These are phyloP conservation scores for Venturia nashicola DNA, from an alignment of 2,329 filamentous ascomycete genomes.

Conservation along the genomic window DNA sequence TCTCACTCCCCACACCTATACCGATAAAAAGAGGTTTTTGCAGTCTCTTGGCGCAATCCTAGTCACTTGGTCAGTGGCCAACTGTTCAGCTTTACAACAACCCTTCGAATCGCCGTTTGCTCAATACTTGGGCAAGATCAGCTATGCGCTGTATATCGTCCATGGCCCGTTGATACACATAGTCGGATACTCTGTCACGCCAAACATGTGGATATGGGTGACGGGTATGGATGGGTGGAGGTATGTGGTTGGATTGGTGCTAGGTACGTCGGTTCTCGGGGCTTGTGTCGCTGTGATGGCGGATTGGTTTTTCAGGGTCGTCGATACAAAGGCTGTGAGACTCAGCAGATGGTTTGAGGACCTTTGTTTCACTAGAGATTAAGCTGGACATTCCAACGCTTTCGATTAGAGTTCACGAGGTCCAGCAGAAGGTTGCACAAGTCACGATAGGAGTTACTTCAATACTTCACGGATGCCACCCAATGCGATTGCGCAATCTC, in stretches of 20 bases:
- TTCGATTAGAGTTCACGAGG: too few relatives aligned
- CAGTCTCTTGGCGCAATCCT: conserved; percentile 6
- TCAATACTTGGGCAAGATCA: conserved; percentile 35
- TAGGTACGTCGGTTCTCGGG: neutral
- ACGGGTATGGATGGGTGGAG: conserved; percentile 10
- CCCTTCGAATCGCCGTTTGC: conserved; percentile 29
- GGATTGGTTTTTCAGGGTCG: conserved; percentile 13
- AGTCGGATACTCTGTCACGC: conserved; percentile 12
- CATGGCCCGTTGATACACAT: conserved; percentile 18
- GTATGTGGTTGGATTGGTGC: conserved; percentile 1
- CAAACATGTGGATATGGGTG: conserved; percentile 10
- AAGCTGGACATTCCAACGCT: too few relatives aligned
- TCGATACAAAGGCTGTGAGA: conserved; percentile 12
- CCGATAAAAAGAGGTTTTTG: conserved; percentile 3
- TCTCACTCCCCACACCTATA: conserved; percentile 7
- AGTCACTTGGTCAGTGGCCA: conserved; percentile 3
- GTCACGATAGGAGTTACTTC: too few relatives aligned
- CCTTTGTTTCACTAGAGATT: neutral
- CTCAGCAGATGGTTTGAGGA: conserved; percentile 12
- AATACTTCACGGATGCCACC: too few relatives aligned
- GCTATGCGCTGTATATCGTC: conserved; percentile 35
- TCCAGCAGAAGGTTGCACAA: neutral
- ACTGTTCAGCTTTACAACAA: conserved; percentile 26
- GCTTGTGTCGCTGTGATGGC: conserved; percentile 11
- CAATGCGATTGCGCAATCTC: too few relatives aligned